Evolutionary conservation across 331 rosid genomes (phyloP).

Genomic region (Pyrus hybrid): DNA sequence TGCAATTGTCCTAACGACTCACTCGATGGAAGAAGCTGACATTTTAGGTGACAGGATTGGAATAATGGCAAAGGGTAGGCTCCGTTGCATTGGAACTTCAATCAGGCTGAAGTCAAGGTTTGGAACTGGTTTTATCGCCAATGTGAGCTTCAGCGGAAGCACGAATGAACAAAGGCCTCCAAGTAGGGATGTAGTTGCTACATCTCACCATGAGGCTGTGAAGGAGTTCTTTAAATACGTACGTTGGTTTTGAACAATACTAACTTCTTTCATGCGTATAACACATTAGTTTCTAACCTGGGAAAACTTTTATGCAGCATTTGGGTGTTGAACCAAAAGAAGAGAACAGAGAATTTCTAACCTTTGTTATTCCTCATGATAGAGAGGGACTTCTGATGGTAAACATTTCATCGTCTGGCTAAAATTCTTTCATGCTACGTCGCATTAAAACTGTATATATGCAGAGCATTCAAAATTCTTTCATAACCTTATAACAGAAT

Average conservation of each 20-base stretch:
- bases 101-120: slow-evolving; percentile 73
- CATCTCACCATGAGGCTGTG: slow-evolving; percentile 39
- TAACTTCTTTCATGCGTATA: background rate
- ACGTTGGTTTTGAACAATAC: slow-evolving; percentile 19
- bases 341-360: slow-evolving; percentile 50
- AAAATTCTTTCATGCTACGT: background rate
- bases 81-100: slow-evolving; percentile 84
- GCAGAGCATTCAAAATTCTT: too few relatives aligned
- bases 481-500: slow-evolving; percentile 18
- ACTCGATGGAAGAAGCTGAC: slow-evolving; percentile 98
- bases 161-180: slow-evolving; percentile 5
- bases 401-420: background rate
- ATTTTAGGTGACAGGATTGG: slow-evolving; percentile 83
- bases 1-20: slow-evolving; percentile 79
- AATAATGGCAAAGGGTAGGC: slow-evolving; percentile 95
- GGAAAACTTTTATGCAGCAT: slow-evolving; percentile 40
- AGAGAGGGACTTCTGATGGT: slow-evolving; percentile 55
- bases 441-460: too few relatives aligned
- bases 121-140: slow-evolving; percentile 73
- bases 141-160: slow-evolving; percentile 46
- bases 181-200: too few relatives aligned
- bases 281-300: slow-evolving; percentile 20
- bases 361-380: slow-evolving; percentile 78
- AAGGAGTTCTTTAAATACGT: slow-evolving; percentile 69
- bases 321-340: slow-evolving; percentile 73